Evolutionary conservation across 208 protist genomes (phyloP).

Genomic region (Trypanosoma conorhini): DNA sequence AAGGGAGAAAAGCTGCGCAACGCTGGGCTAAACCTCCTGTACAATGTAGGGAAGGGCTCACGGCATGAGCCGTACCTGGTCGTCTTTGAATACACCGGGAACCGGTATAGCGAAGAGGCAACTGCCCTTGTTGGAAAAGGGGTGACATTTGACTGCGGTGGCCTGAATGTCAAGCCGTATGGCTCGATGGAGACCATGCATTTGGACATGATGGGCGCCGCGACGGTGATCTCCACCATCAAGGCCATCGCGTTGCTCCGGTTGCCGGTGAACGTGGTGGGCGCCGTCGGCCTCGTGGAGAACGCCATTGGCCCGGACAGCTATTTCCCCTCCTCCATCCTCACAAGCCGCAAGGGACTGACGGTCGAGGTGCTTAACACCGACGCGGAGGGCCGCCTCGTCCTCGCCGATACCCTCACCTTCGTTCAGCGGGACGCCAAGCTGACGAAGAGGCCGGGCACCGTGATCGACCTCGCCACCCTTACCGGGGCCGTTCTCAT

Average conservation of each 20-base stretch:
- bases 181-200: slow-evolving; percentile 94
- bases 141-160: slow-evolving; percentile 92
- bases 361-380: slow-evolving; percentile 93
- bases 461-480: slow-evolving; percentile 90
- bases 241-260: slow-evolving; percentile 64
- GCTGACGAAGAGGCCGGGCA: slow-evolving; percentile 53
- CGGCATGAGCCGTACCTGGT: slow-evolving; percentile 70
- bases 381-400: slow-evolving; percentile 91
- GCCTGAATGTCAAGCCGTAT: slow-evolving; percentile 90
- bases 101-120: slow-evolving; percentile 38
- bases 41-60: slow-evolving; percentile 84
- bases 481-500: slow-evolving; percentile 89
- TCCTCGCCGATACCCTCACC: slow-evolving; percentile 89
- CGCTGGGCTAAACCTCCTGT: slow-evolving; percentile 67
- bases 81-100: slow-evolving; percentile 82
- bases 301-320: slow-evolving; percentile 85
- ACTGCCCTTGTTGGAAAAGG: slow-evolving; percentile 89
- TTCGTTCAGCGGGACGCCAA: slow-evolving; percentile 77
- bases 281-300: slow-evolving; percentile 81
- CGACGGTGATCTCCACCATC: slow-evolving; percentile 72
- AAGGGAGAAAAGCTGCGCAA: slow-evolving; percentile 48
- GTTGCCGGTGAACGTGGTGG: slow-evolving; percentile 77
- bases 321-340: slow-evolving; percentile 81
- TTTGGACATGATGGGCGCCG: slow-evolving; percentile 93
- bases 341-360: slow-evolving; percentile 75